A percentile compares a stretch with the other conserved stretches of the same genome.
Conservation (phyloP, 2,329 filamentous ascomycete genomes). For the Phaeoacremonium minimum region DNA sequence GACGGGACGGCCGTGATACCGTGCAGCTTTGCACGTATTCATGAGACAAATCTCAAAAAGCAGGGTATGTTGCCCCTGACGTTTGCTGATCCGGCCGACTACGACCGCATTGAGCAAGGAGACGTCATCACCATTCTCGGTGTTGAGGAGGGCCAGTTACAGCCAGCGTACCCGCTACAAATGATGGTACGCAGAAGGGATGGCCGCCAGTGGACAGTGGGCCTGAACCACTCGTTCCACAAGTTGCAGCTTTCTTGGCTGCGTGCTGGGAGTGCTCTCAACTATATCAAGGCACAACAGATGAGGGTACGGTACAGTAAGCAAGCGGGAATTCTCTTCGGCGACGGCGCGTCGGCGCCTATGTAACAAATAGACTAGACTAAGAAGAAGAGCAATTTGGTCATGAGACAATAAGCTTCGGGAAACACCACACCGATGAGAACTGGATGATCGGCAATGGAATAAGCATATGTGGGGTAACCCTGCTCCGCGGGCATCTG, state of each 20-base stretch:
- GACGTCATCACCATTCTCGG: background rate
- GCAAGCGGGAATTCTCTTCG: no score
- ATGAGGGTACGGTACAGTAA: no score
- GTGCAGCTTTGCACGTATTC: conserved; percentile 80
- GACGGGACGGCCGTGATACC: conserved; percentile 78
- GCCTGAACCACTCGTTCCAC: conserved; percentile 26
- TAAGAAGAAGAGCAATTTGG: no score
- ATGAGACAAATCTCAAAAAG: conserved; percentile 93
- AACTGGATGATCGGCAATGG: no score
- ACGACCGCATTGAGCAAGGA: background rate
- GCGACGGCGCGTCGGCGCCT: no score
- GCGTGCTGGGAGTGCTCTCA: conserved; percentile 1
- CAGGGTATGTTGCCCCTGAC: conserved; percentile 46
- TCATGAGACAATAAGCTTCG: no score
- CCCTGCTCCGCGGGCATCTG: no score
- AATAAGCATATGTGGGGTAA: no score
- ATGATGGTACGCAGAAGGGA: background rate
- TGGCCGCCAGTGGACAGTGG: background rate
- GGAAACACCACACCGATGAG: no score
- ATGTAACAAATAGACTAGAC: no score
- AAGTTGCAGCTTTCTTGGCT: conserved; percentile 1
- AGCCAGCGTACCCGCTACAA: background rate
- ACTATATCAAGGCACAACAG: background rate
- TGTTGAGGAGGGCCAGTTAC: conserved; percentile 1
- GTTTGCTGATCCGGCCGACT: conserved; percentile 26